Evolutionary conservation across 495 filamentous ascomycete species (phyloP), one percentile per base, ranked within the genome.

Genomic region (Hypoxylon fuscum): DNA sequence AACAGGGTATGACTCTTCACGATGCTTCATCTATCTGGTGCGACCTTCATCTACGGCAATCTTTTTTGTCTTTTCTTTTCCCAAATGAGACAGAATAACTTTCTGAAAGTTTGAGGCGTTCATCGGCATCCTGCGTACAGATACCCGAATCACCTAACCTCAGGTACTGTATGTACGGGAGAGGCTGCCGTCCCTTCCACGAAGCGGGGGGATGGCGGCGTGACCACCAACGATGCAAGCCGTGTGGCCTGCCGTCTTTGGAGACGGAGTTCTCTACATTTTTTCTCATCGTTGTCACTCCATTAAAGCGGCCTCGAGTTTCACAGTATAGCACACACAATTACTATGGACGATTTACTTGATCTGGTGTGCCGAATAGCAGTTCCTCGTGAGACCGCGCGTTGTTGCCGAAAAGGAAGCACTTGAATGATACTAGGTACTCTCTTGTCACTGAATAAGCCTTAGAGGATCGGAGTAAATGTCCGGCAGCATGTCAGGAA

Each of bases 121-220:
- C 35, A 15, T 38, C 25, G 25, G 25, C 8, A 27, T 3, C 8
- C 8, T 27, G 3, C 25, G 25, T n/a, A n/a, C n/a, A 12, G 31
- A 34, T 34, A 38, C 35, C n/a, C 35, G 5, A 38, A 12, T 14
- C 15, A 38, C 35, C 11, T 4, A 38, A 14, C 7, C 37, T 8
- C 9, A 38, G 54, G 22, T 31, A 31, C 35, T 15, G 22, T 31
- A 51, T 40, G 5, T 38, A 40, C 22, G 20, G n/a, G 40, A 41
- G 31, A 5, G 47, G 52, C 38, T 59, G 25, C 59, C 54, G 41
- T 53, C 3, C 46, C 23, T 52, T 18, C 43, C 29, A 48, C 62
- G 62, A 50, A 59, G 55, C 55, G 62, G 49, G 62, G 45, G 42
- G 1, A 53, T 59, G 55, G 50, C 48, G 45, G 62, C 49, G 55